Conservation (phyloP, 1,139 yeast genomes). For the Zhuliangozyma blackwelliae region DNA sequence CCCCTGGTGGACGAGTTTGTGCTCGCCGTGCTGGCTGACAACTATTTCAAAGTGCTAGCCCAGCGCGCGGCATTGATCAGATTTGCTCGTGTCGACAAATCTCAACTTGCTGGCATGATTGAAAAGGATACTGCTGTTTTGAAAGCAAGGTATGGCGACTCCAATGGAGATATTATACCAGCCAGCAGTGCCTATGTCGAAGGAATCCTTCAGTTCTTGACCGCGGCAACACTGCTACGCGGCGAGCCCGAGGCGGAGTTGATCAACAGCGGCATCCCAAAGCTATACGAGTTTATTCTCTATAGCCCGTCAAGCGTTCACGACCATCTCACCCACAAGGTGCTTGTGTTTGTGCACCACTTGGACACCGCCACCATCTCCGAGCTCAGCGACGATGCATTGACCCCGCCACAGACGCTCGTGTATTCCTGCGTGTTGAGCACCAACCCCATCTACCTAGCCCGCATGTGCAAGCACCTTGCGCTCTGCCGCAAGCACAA, state of each 20-base stretch:
- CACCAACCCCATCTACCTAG: constrained; percentile 39
- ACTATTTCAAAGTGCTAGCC: neutral
- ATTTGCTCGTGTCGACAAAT: neutral
- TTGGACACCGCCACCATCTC: neutral
- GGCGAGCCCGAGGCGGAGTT: too few relatives aligned
- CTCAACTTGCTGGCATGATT: constrained; percentile 3
- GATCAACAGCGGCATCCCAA: constrained; percentile 1
- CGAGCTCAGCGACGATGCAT: constrained; percentile 2
- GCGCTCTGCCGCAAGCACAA: constrained; percentile 34
- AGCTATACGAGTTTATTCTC: constrained; percentile 3
- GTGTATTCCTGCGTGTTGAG: constrained; percentile 33
- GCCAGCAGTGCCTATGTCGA: too few relatives aligned
- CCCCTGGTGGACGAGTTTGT: constrained; percentile 6
- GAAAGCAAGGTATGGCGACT: too few relatives aligned
- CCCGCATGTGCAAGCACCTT: constrained; percentile 48
- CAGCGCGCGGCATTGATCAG: constrained; percentile 2
- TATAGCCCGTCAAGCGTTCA: neutral
- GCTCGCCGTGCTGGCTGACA: neutral
- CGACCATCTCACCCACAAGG: constrained; percentile 1
- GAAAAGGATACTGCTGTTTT: neutral
- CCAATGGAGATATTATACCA: too few relatives aligned
- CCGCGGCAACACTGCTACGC: too few relatives aligned
- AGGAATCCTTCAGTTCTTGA: too few relatives aligned
- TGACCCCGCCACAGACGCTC: constrained; percentile 28
- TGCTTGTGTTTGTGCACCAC: constrained; percentile 2